Evolutionary conservation across 768 basidiomycete species (phyloP).

Genomic region (Suillus weaverae): DNA sequence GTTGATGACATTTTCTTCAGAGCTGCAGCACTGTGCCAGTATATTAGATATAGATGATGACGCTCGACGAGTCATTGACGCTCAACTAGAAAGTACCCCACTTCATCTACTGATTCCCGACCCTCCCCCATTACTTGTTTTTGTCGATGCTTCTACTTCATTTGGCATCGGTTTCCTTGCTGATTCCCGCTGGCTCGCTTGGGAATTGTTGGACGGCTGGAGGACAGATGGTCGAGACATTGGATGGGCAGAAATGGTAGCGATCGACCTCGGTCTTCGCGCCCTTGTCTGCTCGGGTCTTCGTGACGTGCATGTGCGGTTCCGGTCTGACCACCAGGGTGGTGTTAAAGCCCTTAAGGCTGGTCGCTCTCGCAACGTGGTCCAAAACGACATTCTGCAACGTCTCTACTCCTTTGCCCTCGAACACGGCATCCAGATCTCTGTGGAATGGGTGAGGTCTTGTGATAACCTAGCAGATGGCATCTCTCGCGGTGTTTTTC

Average conservation of each 20-base stretch:
- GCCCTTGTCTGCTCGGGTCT: slow-evolving; percentile 28
- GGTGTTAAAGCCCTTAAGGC: slow-evolving; percentile 27
- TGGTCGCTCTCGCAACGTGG: background rate
- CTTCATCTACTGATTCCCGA: slow-evolving; percentile 8
- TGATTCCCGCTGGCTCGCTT: slow-evolving; percentile 38
- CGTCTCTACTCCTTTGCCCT: slow-evolving; percentile 1
- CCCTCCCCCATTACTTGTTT: slow-evolving; percentile 16
- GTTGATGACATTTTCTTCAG: background rate
- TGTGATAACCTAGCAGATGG: slow-evolving; percentile 37
- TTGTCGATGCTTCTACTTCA: slow-evolving; percentile 41
- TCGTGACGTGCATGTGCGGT: slow-evolving; percentile 20
- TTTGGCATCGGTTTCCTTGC: slow-evolving; percentile 44
- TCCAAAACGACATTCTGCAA: slow-evolving; percentile 7
- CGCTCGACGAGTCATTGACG: background rate
- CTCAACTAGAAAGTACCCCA: background rate
- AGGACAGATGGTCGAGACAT: slow-evolving; percentile 31
- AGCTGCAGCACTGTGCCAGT: background rate
- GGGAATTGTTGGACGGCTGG: slow-evolving; percentile 37
- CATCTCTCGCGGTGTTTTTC: slow-evolving; percentile 38
- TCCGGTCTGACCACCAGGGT: slow-evolving; percentile 44
- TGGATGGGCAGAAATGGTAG: slow-evolving; percentile 47
- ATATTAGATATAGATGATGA: background rate
- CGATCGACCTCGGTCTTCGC: slow-evolving; percentile 41
- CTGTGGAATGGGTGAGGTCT: slow-evolving; percentile 8
- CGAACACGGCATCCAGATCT: slow-evolving; percentile 6